Evolutionary conservation across 192 early-diverging fungal genomes (phyloP).

Genomic region (Entomortierella parvispora): DNA sequence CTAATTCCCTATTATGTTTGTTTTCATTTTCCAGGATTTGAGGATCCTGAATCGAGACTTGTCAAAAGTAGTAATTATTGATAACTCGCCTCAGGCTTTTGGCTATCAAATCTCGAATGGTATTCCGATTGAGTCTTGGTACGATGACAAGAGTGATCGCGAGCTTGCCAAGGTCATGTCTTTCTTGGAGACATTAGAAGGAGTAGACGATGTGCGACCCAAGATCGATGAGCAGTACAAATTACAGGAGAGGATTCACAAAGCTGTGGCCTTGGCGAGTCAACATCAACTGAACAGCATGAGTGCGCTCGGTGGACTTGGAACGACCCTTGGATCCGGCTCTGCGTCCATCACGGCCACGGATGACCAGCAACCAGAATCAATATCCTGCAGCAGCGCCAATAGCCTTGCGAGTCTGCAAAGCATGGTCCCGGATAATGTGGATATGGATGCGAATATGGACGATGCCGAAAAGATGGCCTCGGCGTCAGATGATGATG

Average conservation of each 20-base stretch:
- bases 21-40: conserved; percentile 57
- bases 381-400: not conserved
- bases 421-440: conserved; percentile 22
- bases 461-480: conserved; percentile 35
- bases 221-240: conserved; percentile 65
- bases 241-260: conserved; percentile 35
- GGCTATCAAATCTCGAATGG: conserved; percentile 79
- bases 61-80: conserved; percentile 70
- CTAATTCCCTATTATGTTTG: too few relatives aligned
- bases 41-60: conserved; percentile 74
- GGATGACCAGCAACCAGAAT: not conserved
- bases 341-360: not conserved
- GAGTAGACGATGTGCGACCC: conserved; percentile 75
- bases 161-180: conserved; percentile 69
- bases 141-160: conserved; percentile 72
- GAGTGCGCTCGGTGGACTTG: conserved; percentile 22
- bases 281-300: conserved; percentile 40
- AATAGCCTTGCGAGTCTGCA: conserved; percentile 24
- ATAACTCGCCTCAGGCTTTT: conserved; percentile 81
- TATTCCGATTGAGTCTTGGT: conserved; percentile 79
- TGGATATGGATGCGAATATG: conserved; percentile 27
- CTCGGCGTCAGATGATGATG: conserved; percentile 32
- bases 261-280: conserved; percentile 19
- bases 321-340: conserved; percentile 10
- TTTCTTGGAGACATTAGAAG: conserved; percentile 68